Evolutionary conservation across 768 basidiomycete species (phyloP), one percentile per base, ranked within the genome.

Genomic region (Leccinum truebloodii): DNA sequence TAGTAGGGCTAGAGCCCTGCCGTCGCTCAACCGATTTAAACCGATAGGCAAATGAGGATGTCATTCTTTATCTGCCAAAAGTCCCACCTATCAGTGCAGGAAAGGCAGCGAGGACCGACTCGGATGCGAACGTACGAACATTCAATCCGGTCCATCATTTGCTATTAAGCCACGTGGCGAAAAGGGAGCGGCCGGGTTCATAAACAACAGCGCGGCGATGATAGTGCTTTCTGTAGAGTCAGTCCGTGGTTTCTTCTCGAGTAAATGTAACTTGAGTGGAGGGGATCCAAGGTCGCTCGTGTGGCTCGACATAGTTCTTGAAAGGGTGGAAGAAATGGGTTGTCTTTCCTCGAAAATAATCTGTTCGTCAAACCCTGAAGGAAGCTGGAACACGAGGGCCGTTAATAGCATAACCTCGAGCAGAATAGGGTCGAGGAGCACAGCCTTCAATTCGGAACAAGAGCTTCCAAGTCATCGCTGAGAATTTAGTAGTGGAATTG

Each of bases 371-470:
- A 73, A 39, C 9, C 73, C 68, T 14, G 55, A 52, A 28, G 76
- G 75, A 9, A 77, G 66, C n/a, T 57, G 59, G 12, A 78, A 76
- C 16, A 76, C 70, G 5, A 85, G 60, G 0, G 77, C 73, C 4
- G 66, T 65, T 2, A 82, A 79, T 22, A 87, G 75, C 60, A 87
- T 69, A 8, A 79, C 74, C 46, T 87, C 83, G 0, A 86, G 73
- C 2, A 75, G 60, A 1, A 57, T 9, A 16, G 76, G 79, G 18
- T 71, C 64, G 12, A 76, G 72, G 10, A 83, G 64, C 10, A 74
- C 28, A 6, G 64, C 37, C 16, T 72, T 76, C 32, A 85, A 64
- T 3, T 69, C 64, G 26, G 26, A 26, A 26, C 8, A 84, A 61
- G 1, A 87, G 75, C 12, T 72, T 72, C 6, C 26, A 26, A 26